A percentile compares a stretch with the other conserved stretches of the same genome.
These are phyloP conservation scores for Neofusicoccum ribis DNA, from an alignment of 2,329 filamentous ascomycete species.

Conservation along the genomic window DNA sequence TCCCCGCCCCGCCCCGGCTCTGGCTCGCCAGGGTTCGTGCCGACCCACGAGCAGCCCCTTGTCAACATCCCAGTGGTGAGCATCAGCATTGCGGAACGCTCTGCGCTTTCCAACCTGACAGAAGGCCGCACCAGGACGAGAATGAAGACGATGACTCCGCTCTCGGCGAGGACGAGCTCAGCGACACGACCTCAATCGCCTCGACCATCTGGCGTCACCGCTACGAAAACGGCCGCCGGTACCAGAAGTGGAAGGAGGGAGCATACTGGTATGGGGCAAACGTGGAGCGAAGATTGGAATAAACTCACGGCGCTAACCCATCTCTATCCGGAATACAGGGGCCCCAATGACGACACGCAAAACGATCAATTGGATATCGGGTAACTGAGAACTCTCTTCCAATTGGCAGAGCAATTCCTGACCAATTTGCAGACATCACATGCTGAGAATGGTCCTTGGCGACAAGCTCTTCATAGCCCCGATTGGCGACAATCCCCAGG, in stretches of 20 bases:
- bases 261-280: background rate
- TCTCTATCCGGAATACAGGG: slow-evolving; percentile 15
- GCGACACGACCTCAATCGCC: slow-evolving; percentile 34
- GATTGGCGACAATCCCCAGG: slow-evolving; percentile 25
- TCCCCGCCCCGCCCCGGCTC: background rate
- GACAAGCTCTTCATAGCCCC: slow-evolving; percentile 30
- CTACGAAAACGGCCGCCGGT: slow-evolving; percentile 25
- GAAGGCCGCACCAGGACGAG: background rate
- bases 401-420: background rate
- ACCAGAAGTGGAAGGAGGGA: slow-evolving; percentile 6
- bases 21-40: background rate
- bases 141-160: slow-evolving; percentile 29
- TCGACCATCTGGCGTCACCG: slow-evolving; percentile 33
- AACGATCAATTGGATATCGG: slow-evolving; percentile 19
- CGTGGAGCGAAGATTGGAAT: background rate
- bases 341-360: slow-evolving; percentile 31
- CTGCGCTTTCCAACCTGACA: background rate
- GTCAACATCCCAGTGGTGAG: background rate
- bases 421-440: slow-evolving; percentile 27
- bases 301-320: background rate
- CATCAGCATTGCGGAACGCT: background rate
- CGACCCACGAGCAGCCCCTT: background rate
- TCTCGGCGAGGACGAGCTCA: slow-evolving; percentile 25
- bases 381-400: background rate
- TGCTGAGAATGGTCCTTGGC: slow-evolving; percentile 29